Evolutionary conservation across 1,284 basidiomycete species (phyloP), one percentile per base, ranked within the genome.

Genomic region (Xanthoconium separans): DNA sequence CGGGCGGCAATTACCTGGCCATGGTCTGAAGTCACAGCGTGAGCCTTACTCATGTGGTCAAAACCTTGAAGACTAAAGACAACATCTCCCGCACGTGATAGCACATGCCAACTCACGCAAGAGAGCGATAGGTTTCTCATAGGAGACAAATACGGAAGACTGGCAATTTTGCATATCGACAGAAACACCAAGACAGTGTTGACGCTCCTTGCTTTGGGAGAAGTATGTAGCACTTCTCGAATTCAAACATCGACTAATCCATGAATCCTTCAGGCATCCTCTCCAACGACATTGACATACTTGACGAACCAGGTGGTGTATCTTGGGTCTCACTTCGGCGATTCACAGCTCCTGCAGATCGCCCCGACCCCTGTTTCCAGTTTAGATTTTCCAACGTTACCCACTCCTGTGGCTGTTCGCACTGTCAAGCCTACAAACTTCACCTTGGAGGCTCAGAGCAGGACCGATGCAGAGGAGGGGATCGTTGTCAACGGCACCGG

Each of bases 241-340:
- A 39, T 18, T 40, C 39, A 44, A 51, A n/a, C 15, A 29, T 51
- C 50, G 18, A 47, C 44, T 41, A 42, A 54, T 50, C 3, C 54
- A 16, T 7, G 34, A 45, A 11, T 15, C 37, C 56, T 15, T 39
- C 56, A 95, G 91, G 79, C 81, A 8, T 91, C 93, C 1, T 80
- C 93, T 7, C 77, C 93, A 0, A 89, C 82, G 3, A 82, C 86
- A 2, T 64, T 98, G 49, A 85, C 90, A 1, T 88, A 93, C 65
- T 77, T 95, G n/a, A 80, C 84, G 15, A 80, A 82, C 30, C 83
- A 88, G 62, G 72, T 82, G n/a, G 57, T 95, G 13, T 97, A 88
- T 66, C 74, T 95, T 6, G 89, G 92, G 2, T 96, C 94, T 1
- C 87, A 93, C 57, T 77, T 83, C 33, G 93, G 92, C 16, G 87